A percentile compares a stretch with the other conserved stretches of the same genome.
phyloP scores from a whole-genome alignment of 257 asterid genomes.

The Thymus quinquecostatus region DNA sequence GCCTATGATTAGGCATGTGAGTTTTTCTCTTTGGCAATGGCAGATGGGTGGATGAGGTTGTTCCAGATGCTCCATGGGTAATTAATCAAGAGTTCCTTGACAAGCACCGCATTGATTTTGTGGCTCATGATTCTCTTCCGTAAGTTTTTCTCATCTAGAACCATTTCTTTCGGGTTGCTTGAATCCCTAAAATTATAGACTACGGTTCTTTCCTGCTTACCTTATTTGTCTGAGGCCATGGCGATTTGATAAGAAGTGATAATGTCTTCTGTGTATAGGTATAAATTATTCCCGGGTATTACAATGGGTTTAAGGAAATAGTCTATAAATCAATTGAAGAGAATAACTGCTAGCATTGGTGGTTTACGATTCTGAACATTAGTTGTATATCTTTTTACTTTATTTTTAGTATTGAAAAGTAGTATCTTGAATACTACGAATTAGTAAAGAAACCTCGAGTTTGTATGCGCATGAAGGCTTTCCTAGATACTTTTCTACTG shows the following conservation, averaged over 20 bases:
- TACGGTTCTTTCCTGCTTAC: not conserved
- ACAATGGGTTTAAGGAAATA: not conserved
- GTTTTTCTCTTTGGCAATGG: conserved; percentile 39
- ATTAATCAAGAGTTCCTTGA: conserved; percentile 72
- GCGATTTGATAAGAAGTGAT: conserved; percentile 20
- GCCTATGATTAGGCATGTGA: conserved; percentile 3
- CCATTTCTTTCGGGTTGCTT: not conserved
- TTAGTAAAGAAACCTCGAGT: not conserved
- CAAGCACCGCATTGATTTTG: conserved; percentile 72
- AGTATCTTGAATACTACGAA: not conserved
- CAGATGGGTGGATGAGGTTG: conserved; percentile 93
- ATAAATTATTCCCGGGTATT: not conserved
- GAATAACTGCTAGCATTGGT: not conserved
- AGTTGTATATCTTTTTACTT: too few species aligned
- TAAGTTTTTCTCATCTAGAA: conserved; percentile 44
- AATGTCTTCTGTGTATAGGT: not conserved
- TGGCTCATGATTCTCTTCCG: conserved; percentile 91
- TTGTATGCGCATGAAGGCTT: not conserved
- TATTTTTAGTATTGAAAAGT: too few species aligned
- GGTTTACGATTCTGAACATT: not conserved
- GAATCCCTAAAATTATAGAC: conserved; percentile 12
- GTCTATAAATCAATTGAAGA: not conserved
- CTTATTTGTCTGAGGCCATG: not conserved
- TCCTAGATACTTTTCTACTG: not conserved
- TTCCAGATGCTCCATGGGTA: conserved; percentile 92